Base-by-base conservation (phyloP, 768 basidiomycete species). In the Dioszegia crocea region DNA sequence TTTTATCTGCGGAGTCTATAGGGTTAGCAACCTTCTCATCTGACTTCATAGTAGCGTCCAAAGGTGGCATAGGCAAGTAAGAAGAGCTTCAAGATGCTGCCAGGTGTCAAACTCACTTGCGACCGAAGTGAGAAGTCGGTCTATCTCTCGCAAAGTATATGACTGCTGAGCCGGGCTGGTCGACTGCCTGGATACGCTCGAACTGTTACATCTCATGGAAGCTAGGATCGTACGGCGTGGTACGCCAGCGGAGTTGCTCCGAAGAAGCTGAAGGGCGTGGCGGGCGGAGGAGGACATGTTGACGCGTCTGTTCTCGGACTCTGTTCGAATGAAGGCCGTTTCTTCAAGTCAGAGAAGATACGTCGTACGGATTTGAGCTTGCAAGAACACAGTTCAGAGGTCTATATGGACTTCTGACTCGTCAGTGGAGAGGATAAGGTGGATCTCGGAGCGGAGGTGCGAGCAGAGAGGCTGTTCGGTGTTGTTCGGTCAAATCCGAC, bases 121-220 rank as follows among this genome's bases (percentile, higher is more conserved):
- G 17, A 76, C 65, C 9, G 66, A 61, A 6, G 64, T 65, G n/a
- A 73, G 59, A 14, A 76, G 59, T 19, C 63, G 61, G 51, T 76
- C 74, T 23, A 76, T 66, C 62, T 70, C 68, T 27, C 65, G 60
- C 4, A 75, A 50, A 1, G 70, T 71, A 27, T 65, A 59, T 19
- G 67, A 61, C 39, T 68, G 62, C 47, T 72, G 70, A 21, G 47
- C 51, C 3, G 70, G 65, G 24, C 51, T 53, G 12, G 38, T 38
- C 2, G 51, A 21, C 26, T 53, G 51, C 21, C 51, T 11, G 11
- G 51, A 16, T 6, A 24, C 19, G 10, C 38, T 26, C 1, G 51
- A 53, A 38, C 51, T 53, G n/a, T 40, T 53, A 4, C 26, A 41
- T 27, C 51, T 9, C 3, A 8, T 33, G 30, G 23, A 53, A 26